Conservation (phyloP, 768 basidiomycete genomes). For the Clitopilus hobsonii region DNA sequence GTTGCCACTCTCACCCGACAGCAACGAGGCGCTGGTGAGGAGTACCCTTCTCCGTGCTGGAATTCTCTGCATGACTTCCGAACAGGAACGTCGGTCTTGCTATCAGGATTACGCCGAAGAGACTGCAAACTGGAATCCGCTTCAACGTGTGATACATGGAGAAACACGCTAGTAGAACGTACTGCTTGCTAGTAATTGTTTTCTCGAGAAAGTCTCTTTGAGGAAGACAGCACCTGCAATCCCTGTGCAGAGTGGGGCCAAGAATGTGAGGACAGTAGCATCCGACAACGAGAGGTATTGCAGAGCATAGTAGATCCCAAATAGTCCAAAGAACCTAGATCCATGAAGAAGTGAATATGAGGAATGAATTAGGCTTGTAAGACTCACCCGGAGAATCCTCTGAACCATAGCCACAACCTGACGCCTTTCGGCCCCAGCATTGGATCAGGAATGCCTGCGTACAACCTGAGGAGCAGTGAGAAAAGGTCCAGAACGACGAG, state of each 20-base stretch:
- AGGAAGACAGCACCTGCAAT: constrained; percentile 58
- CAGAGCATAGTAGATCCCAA: constrained; percentile 60
- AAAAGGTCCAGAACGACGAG: neutral
- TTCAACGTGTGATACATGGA: neutral
- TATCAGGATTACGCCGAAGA: constrained; percentile 76
- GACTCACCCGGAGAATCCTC: constrained; percentile 64
- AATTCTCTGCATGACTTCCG: constrained; percentile 24
- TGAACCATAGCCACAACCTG: constrained; percentile 45
- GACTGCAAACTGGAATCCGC: constrained; percentile 54
- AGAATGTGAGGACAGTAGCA: constrained; percentile 71
- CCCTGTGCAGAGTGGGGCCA: constrained; percentile 62
- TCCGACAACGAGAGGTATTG: constrained; percentile 77
- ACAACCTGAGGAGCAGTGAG: constrained; percentile 20
- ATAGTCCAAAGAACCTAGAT: constrained; percentile 50
- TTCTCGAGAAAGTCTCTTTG: constrained; percentile 51
- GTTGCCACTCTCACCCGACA: constrained; percentile 39
- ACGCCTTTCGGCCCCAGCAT: constrained; percentile 68
- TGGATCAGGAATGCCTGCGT: constrained; percentile 46
- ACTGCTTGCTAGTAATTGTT: constrained; percentile 50
- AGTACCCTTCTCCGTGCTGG: constrained; percentile 17
- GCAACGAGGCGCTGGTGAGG: constrained; percentile 47
- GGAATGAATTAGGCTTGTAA: neutral
- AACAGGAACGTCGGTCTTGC: constrained; percentile 77
- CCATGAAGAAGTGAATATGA: neutral
- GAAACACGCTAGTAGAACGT: constrained; percentile 10